Conservation (phyloP, 768 basidiomycete species). For the Boletus rubroflammeus region DNA sequence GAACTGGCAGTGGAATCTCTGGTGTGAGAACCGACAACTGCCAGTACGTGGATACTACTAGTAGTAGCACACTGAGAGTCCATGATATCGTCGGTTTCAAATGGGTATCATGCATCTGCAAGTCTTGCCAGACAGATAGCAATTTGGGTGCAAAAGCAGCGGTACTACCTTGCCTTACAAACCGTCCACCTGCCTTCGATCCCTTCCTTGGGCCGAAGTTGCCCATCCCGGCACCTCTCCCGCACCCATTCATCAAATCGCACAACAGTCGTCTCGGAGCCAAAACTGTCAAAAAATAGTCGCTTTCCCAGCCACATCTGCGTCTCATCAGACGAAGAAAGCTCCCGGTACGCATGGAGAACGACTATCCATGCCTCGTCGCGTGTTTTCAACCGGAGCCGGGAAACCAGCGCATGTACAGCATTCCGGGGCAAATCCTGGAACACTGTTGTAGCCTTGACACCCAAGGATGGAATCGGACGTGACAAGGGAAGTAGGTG, state of each 20-base stretch:
- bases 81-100: neutral
- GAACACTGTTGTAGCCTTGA: neutral
- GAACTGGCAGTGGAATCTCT: neutral
- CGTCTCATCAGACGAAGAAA: constrained; percentile 39
- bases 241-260: constrained; percentile 55
- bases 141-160: neutral
- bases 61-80: neutral
- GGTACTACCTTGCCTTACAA: constrained; percentile 42
- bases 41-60: neutral
- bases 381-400: constrained; percentile 48
- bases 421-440: constrained; percentile 38
- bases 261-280: constrained; percentile 25
- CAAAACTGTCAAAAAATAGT: constrained; percentile 42
- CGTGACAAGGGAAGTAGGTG: constrained; percentile 16
- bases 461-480: constrained; percentile 2
- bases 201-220: constrained; percentile 56
- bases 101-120: neutral
- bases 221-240: constrained; percentile 38
- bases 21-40: neutral
- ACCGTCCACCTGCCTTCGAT: constrained; percentile 58
- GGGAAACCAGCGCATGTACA: constrained; percentile 41
- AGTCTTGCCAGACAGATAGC: neutral
- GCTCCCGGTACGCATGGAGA: constrained; percentile 61
- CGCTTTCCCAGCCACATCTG: constrained; percentile 46
- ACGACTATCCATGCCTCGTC: constrained; percentile 57